A percentile compares a stretch with the other conserved stretches of the same genome.
These are phyloP conservation scores for Fusarium ambrosium DNA, from an alignment of 2,329 filamentous ascomycete species.

Conservation along the genomic window DNA sequence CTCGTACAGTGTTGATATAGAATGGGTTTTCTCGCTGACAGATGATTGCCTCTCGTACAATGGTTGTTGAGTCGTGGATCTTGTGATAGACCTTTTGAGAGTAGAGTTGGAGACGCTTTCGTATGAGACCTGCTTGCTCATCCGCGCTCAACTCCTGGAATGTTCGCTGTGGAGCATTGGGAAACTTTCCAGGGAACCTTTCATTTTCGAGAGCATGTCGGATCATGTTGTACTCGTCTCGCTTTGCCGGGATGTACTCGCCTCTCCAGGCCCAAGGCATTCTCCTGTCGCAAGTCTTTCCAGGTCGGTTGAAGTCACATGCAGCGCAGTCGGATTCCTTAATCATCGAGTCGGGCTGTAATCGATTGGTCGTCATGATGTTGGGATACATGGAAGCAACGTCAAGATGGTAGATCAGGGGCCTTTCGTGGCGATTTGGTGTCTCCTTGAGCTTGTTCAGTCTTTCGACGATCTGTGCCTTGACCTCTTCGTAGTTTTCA, in stretches of 20 bases:
- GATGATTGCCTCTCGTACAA: slow-evolving; percentile 95
- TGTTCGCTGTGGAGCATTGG: slow-evolving; percentile 76
- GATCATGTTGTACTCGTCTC: slow-evolving; percentile 99
- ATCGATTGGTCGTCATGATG: slow-evolving; percentile 98
- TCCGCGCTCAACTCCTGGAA: slow-evolving; percentile 87
- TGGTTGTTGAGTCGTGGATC: slow-evolving; percentile 94
- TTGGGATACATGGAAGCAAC: slow-evolving; percentile 99
- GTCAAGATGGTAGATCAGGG: slow-evolving; percentile 97
- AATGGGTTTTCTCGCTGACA: slow-evolving; percentile 98
- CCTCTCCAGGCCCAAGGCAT: slow-evolving; percentile 99
- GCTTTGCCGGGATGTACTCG: slow-evolving; percentile 94
- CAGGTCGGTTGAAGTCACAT: slow-evolving; percentile 97
- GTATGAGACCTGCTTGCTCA: slow-evolving; percentile 84
- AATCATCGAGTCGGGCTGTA: slow-evolving; percentile 99
- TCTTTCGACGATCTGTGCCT: slow-evolving; percentile 80
- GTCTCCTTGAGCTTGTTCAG: slow-evolving; percentile 82
- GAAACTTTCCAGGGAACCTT: slow-evolving; percentile 84
- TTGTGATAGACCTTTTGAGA: slow-evolving; percentile 99
- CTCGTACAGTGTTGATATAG: slow-evolving; percentile 95
- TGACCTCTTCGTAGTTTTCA: slow-evolving; percentile 86
- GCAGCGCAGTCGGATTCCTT: slow-evolving; percentile 95
- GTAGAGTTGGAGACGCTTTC: slow-evolving; percentile 91
- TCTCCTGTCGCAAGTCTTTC: slow-evolving; percentile 95
- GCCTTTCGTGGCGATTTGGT: slow-evolving; percentile 86
- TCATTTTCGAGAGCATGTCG: slow-evolving; percentile 92